These are phyloP conservation scores for Neurospora africana DNA, from an alignment of 495 filamentous ascomycete genomes.

Conservation along the genomic window DNA sequence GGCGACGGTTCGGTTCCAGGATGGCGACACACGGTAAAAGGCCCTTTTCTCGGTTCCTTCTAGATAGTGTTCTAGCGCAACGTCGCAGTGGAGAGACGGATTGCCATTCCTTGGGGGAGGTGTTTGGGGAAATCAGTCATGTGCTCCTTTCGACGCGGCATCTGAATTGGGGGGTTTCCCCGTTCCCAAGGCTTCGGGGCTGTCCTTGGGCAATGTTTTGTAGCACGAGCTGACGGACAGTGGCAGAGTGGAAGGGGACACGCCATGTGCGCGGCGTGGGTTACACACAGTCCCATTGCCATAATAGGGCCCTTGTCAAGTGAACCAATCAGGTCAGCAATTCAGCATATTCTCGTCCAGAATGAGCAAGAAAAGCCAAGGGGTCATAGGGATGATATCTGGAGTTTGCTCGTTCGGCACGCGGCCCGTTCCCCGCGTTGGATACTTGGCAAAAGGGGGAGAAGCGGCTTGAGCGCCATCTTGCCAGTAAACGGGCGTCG, in stretches of 20 bases:
- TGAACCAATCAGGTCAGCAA: neutral
- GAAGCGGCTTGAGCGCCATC: neutral
- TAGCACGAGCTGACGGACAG: neutral
- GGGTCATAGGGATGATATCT: neutral
- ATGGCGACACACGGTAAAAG: neutral
- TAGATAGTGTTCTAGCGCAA: neutral
- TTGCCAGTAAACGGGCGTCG: neutral
- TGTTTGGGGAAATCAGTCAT: neutral
- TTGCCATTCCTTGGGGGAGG: neutral
- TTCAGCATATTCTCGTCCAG: neutral
- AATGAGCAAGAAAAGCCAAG: neutral
- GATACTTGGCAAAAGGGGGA: neutral
- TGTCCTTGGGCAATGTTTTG: neutral
- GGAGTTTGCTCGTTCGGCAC: neutral
- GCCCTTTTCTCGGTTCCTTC: neutral
- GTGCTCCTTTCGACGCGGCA: neutral
- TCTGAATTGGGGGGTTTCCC: neutral
- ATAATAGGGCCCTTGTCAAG: neutral
- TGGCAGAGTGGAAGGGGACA: neutral
- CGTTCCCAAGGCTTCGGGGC: neutral
- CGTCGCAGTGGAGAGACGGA: neutral
- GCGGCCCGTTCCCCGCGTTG: conserved; percentile 6
- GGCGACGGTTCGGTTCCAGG: neutral
- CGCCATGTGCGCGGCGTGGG: neutral
- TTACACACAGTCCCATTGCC: neutral